Base-by-base conservation (phyloP, 2,329 filamentous ascomycete species). In the Arthrinium phaeospermum region DNA sequence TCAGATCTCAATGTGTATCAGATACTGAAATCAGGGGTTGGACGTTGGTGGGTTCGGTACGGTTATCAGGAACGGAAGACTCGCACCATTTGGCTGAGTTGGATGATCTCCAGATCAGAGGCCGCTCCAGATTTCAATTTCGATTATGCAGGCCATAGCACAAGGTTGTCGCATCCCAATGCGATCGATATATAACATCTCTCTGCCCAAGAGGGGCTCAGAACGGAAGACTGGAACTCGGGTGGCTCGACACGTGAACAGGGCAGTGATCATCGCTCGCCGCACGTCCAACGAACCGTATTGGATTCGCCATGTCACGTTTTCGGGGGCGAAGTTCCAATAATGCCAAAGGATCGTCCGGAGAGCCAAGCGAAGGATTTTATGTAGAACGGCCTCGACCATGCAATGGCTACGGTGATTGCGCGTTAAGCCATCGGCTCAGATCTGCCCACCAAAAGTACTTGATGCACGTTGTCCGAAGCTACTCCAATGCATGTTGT, bases 1-100 rank as follows among this genome's bases (percentile, higher is more conserved):
- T 64, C 30, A 14, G 57, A 64, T 64, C 57, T 41, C 34, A 41
- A 41, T 19, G 41, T 64, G 57, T 41, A 64, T 41, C 57, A 64
- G 34, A 64, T 64, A 64, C 34, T 8, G 30, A 41, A 64, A 37
- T 24, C 57, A 64, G 34, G 57, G 51, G 57, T 12, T 41, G 27
- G 30, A 22, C 12, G 6, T 2, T 13, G 53, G 53, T n/a, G 53
- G 53, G 53, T 37, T 64, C 34, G 34, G 7, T 64, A 64, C 57
- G 30, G 22, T 12, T 22, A 41, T 8, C 57, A 64, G 57, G 57
- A 64, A 64, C 57, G 57, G 57, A 19, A 10, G 8, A 37, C 22
- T n/a, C 53, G 57, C 34, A n/a, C n/a, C 57, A 10, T 41, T 14
- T 34, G 19, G 12, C 57, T 14, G 30, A 41, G 19, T 64, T 41